These are phyloP conservation scores for Phytophthora uliginosa DNA, from an alignment of 352 stramenopile genomes.

Conservation along the genomic window DNA sequence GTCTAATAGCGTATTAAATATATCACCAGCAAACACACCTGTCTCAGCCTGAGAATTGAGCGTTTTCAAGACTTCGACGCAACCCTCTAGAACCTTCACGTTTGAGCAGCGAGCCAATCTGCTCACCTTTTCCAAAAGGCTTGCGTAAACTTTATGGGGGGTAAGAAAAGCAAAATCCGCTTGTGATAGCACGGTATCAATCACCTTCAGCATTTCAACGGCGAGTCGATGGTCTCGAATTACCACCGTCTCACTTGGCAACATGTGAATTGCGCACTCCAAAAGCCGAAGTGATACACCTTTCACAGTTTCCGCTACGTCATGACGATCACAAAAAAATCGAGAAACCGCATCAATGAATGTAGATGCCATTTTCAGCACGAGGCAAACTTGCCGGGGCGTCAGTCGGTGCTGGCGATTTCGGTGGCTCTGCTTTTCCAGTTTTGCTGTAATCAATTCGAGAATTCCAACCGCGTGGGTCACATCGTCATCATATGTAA, in stretches of 20 bases:
- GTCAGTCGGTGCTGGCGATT: slow-evolving; percentile 30
- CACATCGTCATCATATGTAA: slow-evolving; percentile 16
- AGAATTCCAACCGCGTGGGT: slow-evolving; percentile 23
- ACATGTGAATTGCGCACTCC: slow-evolving; percentile 28
- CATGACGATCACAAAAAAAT: slow-evolving; percentile 7
- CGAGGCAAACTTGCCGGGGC: slow-evolving; percentile 38
- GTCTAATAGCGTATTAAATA: slow-evolving; percentile 32
- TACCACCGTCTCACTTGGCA: slow-evolving; percentile 17
- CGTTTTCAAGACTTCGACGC: slow-evolving; percentile 35
- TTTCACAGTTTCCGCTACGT: slow-evolving; percentile 20
- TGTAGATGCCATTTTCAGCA: slow-evolving; percentile 43
- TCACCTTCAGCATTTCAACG: slow-evolving; percentile 31
- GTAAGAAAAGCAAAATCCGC: slow-evolving; percentile 19
- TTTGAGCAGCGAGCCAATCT: slow-evolving; percentile 19
- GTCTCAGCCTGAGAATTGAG: slow-evolving; percentile 20
- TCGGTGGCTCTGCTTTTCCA: slow-evolving; percentile 29
- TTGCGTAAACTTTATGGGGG: slow-evolving; percentile 13
- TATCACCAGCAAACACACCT: slow-evolving; percentile 18
- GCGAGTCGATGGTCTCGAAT: slow-evolving; percentile 26
- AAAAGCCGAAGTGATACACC: slow-evolving; percentile 27
- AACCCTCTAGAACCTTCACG: slow-evolving; percentile 33
- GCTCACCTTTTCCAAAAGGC: slow-evolving; percentile 16
- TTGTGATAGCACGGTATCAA: slow-evolving; percentile 29
- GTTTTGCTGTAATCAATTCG: slow-evolving; percentile 26
- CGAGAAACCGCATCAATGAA: slow-evolving; percentile 30